Conservation (phyloP, 345 rosid species). For the Gossypium bickii region DNA sequence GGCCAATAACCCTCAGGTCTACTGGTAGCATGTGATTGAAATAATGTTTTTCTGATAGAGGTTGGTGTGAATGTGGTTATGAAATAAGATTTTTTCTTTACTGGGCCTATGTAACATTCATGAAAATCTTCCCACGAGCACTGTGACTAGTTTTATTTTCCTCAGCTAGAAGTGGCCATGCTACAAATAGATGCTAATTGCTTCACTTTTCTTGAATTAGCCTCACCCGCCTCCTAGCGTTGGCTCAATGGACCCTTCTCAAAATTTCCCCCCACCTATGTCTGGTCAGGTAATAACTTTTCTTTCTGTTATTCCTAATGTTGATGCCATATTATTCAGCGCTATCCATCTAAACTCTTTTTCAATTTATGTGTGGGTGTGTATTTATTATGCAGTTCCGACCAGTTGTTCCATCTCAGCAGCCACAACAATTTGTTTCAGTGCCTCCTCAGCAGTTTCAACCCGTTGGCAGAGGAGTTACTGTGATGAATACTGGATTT, state of each 20-base stretch:
- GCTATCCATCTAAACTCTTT: background rate
- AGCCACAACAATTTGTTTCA: slow-evolving; percentile 57
- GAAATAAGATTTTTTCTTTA: background rate
- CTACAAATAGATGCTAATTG: slow-evolving; percentile 20
- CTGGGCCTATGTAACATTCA: background rate
- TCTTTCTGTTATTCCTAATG: slow-evolving; percentile 5
- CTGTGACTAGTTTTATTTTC: background rate
- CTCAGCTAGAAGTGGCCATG: background rate
- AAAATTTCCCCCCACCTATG: slow-evolving; percentile 59
- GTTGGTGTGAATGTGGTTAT: slow-evolving; percentile 2
- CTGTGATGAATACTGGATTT: slow-evolving; percentile 58
- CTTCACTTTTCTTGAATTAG: slow-evolving; percentile 26
- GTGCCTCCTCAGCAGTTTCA: slow-evolving; percentile 72
- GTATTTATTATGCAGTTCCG: slow-evolving; percentile 51
- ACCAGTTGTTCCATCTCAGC: slow-evolving; percentile 54
- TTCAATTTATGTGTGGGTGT: background rate
- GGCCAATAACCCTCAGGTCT: slow-evolving; percentile 71
- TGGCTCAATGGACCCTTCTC: slow-evolving; percentile 58
- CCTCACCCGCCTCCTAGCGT: slow-evolving; percentile 56
- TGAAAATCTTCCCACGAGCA: background rate
- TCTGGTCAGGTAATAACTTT: slow-evolving; percentile 58
- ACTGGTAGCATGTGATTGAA: slow-evolving; percentile 44
- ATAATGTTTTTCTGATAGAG: background rate
- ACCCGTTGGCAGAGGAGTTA: slow-evolving; percentile 47
- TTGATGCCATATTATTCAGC: slow-evolving; percentile 3